Evolutionary conservation across 768 basidiomycete genomes (phyloP).

Genomic region (Hypholoma sublateritium): DNA sequence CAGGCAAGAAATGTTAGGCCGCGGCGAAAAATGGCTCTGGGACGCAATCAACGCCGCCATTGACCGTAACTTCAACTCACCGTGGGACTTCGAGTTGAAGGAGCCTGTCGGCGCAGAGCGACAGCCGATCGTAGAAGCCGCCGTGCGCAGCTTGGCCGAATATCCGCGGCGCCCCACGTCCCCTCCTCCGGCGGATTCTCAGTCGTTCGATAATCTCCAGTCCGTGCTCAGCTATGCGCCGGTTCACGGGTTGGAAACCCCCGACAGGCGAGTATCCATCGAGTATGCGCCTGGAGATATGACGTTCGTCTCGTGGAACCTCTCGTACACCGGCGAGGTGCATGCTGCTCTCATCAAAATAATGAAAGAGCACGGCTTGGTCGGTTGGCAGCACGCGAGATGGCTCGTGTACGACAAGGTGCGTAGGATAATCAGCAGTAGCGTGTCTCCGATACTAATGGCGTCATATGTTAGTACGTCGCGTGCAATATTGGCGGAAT

Average conservation of each 20-base stretch:
- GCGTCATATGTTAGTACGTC: neutral
- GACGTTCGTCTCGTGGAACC: neutral
- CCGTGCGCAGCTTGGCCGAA: no score
- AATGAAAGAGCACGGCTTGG: neutral
- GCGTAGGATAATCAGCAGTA: neutral
- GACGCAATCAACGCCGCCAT: neutral
- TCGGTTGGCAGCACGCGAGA: neutral
- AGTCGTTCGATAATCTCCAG: no score
- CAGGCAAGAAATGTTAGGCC: neutral
- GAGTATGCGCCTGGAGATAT: neutral
- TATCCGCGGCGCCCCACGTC: no score
- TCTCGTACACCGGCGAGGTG: neutral
- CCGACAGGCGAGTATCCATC: neutral
- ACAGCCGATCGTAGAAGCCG: no score
- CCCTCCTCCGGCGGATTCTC: no score
- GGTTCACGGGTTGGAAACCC: no score
- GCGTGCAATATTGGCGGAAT: neutral
- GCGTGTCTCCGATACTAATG: neutral
- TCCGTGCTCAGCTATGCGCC: no score
- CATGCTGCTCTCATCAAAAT: neutral
- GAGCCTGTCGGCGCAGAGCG: no score
- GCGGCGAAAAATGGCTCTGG: neutral
- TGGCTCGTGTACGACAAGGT: constrained; percentile 6
- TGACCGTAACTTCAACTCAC: neutral
- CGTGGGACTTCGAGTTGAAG: neutral